Evolutionary conservation across 192 early-diverging fungal species (phyloP), one percentile per base, ranked within the genome.

Genomic region (Lobosporangium transversale): DNA sequence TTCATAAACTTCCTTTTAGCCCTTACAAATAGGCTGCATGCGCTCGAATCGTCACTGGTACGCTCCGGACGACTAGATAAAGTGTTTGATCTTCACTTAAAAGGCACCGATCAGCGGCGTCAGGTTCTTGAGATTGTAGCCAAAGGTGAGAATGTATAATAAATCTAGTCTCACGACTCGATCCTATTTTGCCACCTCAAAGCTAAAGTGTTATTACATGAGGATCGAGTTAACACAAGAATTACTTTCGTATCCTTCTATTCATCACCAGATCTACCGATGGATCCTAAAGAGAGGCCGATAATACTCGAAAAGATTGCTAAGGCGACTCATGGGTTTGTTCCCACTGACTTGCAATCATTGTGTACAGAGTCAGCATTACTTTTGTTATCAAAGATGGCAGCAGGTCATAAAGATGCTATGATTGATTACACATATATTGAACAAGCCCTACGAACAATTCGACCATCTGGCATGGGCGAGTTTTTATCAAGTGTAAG

Each of bases 331-430:
- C 90, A 93, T 68, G 93, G 94, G n/a, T 93, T 92, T 73, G 91
- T 92, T 0, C 87, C 91, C 1, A 87, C 91, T 14, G 94, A 96
- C 79, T 76, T 96, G 56, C 86, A 91, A 79, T 89, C 81, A 31
- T 58, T 93, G 30, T 93, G 84, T 66, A 63, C 74, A 62, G 76
- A 82, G 33, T 89, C 80, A 17, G 82, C 80, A 37, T 69, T 78
- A 61, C 53, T 48, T 32, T 43, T 85, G 33, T 73, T 91, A 54
- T 76, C 48, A 68, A 57, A 21, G 50, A 83, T 61, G 69, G 66
- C 53, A 17, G 76, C 55, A 11, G 80, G 79, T 36, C 57, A 31
- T 60, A 62, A 54, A 12, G 78, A 78, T 44, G 50, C 62, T 31
- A 32, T 30, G 17, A 47, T 75, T 29, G 62, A 66, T 12, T 58